These are phyloP conservation scores for Clarireedia monteithiana DNA, from an alignment of 2,329 filamentous ascomycete species.

Conservation along the genomic window DNA sequence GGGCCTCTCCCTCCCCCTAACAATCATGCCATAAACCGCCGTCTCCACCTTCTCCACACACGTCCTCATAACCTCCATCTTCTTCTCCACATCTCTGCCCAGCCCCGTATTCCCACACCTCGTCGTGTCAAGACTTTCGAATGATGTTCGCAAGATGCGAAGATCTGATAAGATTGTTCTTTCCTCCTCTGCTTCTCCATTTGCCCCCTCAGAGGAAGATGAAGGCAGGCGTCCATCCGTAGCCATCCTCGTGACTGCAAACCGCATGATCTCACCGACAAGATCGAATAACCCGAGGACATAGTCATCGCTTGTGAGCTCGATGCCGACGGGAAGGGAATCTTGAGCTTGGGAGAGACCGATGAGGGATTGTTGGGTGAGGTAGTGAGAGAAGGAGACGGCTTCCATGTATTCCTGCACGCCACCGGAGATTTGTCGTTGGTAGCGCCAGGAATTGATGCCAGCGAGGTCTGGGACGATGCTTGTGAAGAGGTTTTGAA, in stretches of 20 bases:
- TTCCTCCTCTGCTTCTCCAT: slow-evolving; percentile 27
- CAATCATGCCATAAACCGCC: slow-evolving; percentile 77
- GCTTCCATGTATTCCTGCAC: slow-evolving; percentile 95
- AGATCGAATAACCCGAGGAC: slow-evolving; percentile 87
- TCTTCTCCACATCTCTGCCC: slow-evolving; percentile 60
- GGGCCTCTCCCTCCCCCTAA: slow-evolving; percentile 81
- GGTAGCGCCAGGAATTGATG: slow-evolving; percentile 78
- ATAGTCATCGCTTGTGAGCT: slow-evolving; percentile 75
- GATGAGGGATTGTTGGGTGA: slow-evolving; percentile 69
- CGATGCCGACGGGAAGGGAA: slow-evolving; percentile 43
- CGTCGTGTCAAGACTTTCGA: slow-evolving; percentile 63
- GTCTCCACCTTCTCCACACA: slow-evolving; percentile 94
- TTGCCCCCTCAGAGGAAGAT: slow-evolving; percentile 12
- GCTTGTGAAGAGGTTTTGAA: slow-evolving; percentile 57
- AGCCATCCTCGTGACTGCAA: slow-evolving; percentile 82
- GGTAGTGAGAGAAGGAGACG: slow-evolving; percentile 80
- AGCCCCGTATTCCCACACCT: slow-evolving; percentile 43
- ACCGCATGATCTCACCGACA: slow-evolving; percentile 94
- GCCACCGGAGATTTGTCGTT: slow-evolving; percentile 65
- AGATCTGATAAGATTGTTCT: slow-evolving; percentile 72
- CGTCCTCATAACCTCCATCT: slow-evolving; percentile 77
- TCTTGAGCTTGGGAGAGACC: slow-evolving; percentile 51
- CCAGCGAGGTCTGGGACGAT: slow-evolving; percentile 68
- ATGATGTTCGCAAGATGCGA: slow-evolving; percentile 64
- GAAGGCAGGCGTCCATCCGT: slow-evolving; percentile 43